Evolutionary conservation across 768 basidiomycete species (phyloP).

Genomic region (Rhizopogon rudus): DNA sequence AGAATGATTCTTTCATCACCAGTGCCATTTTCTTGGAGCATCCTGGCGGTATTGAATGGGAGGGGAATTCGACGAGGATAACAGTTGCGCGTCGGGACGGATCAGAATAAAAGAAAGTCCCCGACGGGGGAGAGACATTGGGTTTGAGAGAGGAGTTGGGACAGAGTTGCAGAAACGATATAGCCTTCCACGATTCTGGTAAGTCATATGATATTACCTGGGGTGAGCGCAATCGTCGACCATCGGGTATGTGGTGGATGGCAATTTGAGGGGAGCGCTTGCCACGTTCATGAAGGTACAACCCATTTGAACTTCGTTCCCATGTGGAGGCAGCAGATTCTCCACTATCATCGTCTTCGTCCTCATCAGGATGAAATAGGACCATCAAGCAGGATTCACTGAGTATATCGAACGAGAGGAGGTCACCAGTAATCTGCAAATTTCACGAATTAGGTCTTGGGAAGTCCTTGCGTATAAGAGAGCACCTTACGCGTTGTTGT

Average conservation of each 20-base stretch:
- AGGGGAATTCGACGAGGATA: conserved; percentile 37
- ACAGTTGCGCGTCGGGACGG: conserved; percentile 46
- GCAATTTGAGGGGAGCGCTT: conserved; percentile 26
- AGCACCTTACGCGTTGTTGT: background rate
- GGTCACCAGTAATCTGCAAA: conserved; percentile 20
- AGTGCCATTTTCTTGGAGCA: conserved; percentile 41
- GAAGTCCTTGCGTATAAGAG: background rate
- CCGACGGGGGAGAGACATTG: conserved; percentile 31
- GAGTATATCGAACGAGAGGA: conserved; percentile 26
- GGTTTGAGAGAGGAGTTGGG: conserved; percentile 40
- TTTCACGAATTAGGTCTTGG: background rate
- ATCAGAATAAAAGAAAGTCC: conserved; percentile 54
- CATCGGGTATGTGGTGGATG: conserved; percentile 17
- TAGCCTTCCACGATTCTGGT: conserved; percentile 44
- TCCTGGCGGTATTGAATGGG: conserved; percentile 27
- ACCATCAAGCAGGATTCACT: conserved; percentile 21
- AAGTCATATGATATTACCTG: conserved; percentile 41
- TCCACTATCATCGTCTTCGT: conserved; percentile 25
- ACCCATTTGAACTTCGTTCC: conserved; percentile 25
- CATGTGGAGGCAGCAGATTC: conserved; percentile 10
- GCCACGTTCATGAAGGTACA: conserved; percentile 24
- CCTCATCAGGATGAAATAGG: conserved; percentile 27
- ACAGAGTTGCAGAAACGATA: conserved; percentile 41
- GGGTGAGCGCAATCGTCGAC: conserved; percentile 6
- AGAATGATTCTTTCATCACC: conserved; percentile 50